Evolutionary conservation across 805 yeast genomes (phyloP).

Genomic region (Wickerhamomyces sydowiorum): DNA sequence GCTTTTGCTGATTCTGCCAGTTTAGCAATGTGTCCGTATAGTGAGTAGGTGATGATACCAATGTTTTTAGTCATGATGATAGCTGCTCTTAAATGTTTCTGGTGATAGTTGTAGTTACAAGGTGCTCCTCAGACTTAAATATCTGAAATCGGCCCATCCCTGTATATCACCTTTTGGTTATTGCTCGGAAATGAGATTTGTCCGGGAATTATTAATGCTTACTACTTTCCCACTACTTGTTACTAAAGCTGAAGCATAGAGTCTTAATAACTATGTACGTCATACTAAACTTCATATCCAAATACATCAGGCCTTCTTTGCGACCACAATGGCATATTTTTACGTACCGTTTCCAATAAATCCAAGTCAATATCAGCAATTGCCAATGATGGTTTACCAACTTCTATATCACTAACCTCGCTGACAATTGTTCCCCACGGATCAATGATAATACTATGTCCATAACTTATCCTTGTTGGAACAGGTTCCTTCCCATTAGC

Average conservation of each 20-base stretch:
- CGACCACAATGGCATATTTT: constrained; percentile 69
- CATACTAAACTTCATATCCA: constrained; percentile 14
- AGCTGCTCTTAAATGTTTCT: too few species aligned
- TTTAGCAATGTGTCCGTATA: constrained; percentile 67
- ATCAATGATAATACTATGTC: constrained; percentile 80
- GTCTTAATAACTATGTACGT: background rate
- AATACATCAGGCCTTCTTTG: constrained; percentile 67
- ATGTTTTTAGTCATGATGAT: constrained; percentile 31
- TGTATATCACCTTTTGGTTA: too few species aligned
- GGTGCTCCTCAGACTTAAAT: background rate
- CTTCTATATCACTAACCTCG: constrained; percentile 40
- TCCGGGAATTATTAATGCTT: background rate
- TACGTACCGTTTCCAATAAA: constrained; percentile 43
- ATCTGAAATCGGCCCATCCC: too few species aligned
- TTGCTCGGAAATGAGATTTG: too few species aligned
- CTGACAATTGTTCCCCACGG: constrained; percentile 87
- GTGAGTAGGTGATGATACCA: constrained; percentile 72
- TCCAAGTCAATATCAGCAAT: constrained; percentile 64
- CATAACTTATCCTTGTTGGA: constrained; percentile 62
- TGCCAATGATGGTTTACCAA: constrained; percentile 38
- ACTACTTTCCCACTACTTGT: too few species aligned
- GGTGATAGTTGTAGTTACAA: background rate
- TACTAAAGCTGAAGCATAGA: too few species aligned
- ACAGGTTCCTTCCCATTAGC: constrained; percentile 17
- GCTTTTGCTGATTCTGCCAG: constrained; percentile 59